Conservation (phyloP, 768 basidiomycete genomes). For the Lanmaoa pseudosensibilis region DNA sequence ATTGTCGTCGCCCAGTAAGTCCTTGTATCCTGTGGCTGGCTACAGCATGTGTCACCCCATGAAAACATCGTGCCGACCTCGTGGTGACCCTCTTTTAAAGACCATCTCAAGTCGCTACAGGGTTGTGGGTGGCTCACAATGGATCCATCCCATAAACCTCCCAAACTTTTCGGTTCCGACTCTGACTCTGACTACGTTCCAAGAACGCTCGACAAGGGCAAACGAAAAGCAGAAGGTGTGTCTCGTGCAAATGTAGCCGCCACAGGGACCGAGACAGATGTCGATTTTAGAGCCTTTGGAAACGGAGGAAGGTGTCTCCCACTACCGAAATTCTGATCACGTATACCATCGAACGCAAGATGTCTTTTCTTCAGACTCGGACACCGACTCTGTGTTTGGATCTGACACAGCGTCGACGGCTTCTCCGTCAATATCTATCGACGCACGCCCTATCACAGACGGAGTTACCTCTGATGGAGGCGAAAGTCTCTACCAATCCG, state of each 20-base stretch:
- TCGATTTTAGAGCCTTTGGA: constrained; percentile 13
- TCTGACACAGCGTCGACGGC: constrained; percentile 3
- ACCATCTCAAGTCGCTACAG: neutral
- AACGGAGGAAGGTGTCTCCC: neutral
- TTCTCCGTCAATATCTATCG: neutral
- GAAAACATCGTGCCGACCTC: constrained; percentile 7
- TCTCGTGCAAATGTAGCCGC: neutral
- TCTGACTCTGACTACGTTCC: neutral
- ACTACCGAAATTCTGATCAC: neutral
- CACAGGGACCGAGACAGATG: neutral
- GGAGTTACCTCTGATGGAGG: neutral
- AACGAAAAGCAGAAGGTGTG: constrained; percentile 20
- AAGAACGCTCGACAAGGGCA: constrained; percentile 19
- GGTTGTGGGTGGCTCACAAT: constrained; percentile 3
- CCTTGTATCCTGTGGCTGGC: neutral
- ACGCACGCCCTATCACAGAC: neutral
- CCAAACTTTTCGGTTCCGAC: constrained; percentile 5
- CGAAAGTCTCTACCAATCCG: constrained; percentile 20
- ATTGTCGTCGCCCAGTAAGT: constrained; percentile 18
- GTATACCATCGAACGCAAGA: neutral
- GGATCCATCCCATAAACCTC: constrained; percentile 11
- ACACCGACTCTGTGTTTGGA: neutral
- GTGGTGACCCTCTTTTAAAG: constrained; percentile 13
- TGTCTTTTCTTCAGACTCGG: constrained; percentile 7
- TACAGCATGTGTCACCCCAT: constrained; percentile 6